Evolutionary conservation across 768 basidiomycete genomes (phyloP).

Genomic region (Amanita pallidorosea): DNA sequence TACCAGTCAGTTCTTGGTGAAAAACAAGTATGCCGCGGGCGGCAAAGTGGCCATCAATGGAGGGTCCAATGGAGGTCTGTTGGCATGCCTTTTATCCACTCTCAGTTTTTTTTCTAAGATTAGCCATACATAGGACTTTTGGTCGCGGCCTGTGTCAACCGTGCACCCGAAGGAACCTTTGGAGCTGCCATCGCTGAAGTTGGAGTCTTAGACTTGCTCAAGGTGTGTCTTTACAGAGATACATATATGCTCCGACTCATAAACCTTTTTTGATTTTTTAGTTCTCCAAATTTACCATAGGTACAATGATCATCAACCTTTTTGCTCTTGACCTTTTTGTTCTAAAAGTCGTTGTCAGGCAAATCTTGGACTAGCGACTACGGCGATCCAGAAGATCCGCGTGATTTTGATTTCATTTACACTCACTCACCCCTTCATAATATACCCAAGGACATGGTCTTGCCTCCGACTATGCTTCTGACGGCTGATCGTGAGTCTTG

Average conservation of each 20-base stretch:
- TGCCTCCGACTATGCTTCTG: conserved; percentile 66
- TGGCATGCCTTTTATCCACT: background rate
- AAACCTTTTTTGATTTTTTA: conserved; percentile 13
- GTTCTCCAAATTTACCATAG: conserved; percentile 73
- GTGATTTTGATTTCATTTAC: conserved; percentile 79
- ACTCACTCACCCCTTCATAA: conserved; percentile 78
- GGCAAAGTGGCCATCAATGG: conserved; percentile 74
- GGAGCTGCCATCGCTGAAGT: conserved; percentile 78
- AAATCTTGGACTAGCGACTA: conserved; percentile 75
- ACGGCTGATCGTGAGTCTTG: conserved; percentile 67
- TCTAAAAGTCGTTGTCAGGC: conserved; percentile 25
- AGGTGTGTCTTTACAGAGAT: conserved; percentile 27
- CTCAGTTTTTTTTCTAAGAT: background rate
- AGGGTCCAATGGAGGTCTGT: conserved; percentile 69
- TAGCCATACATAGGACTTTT: conserved; percentile 41
- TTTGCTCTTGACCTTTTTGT: background rate
- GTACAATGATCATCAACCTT: conserved; percentile 22
- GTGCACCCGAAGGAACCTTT: conserved; percentile 63
- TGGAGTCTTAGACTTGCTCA: conserved; percentile 71
- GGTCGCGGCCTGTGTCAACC: conserved; percentile 77
- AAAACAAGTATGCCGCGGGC: conserved; percentile 55
- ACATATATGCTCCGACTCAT: conserved; percentile 1
- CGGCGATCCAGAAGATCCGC: conserved; percentile 61
- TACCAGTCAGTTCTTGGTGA: conserved; percentile 56
- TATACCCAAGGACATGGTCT: conserved; percentile 43